Conservation (phyloP, 352 stramenopile genomes). For the Globisporangium perplexum region DNA sequence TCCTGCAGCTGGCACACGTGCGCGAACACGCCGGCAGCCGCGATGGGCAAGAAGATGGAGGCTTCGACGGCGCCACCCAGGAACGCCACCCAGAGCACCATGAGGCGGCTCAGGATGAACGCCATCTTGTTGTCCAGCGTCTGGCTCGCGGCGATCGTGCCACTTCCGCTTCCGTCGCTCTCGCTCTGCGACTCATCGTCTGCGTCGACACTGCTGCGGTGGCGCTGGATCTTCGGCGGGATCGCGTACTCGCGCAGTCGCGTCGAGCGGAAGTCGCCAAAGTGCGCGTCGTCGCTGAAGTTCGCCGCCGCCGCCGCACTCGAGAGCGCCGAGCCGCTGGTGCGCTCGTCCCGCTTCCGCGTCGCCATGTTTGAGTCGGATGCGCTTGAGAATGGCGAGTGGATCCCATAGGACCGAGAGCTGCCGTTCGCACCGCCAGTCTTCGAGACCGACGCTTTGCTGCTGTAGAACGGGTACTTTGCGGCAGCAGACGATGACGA, state of each 20-base stretch:
- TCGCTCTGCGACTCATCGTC: not conserved
- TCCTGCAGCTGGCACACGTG: slow-evolving; percentile 23
- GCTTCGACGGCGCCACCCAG: slow-evolving; percentile 22
- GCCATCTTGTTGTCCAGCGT: slow-evolving; percentile 13
- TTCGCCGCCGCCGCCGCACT: not conserved
- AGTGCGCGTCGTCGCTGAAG: not conserved
- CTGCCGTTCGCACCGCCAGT: not conserved
- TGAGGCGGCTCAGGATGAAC: slow-evolving; percentile 15
- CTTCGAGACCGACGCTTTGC: not conserved
- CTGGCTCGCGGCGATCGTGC: slow-evolving; percentile 4
- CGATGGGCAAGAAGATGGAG: slow-evolving; percentile 64
- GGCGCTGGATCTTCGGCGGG: slow-evolving; percentile 11
- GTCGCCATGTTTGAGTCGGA: slow-evolving; percentile 4
- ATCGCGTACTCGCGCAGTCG: slow-evolving; percentile 11
- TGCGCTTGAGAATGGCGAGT: slow-evolving; percentile 3
- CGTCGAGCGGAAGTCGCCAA: slow-evolving; percentile 8
- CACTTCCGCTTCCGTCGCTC: not conserved
- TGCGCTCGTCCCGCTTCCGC: slow-evolving; percentile 9
- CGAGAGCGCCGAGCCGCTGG: slow-evolving; percentile 5
- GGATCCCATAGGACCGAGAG: slow-evolving; percentile 1
- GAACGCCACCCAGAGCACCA: slow-evolving; percentile 28
- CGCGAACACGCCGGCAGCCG: slow-evolving; percentile 30
- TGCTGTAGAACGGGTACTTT: slow-evolving; percentile 10
- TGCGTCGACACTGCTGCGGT: not conserved
- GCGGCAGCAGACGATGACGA: not conserved